These are phyloP conservation scores for Exophiala xenobiotica DNA, from an alignment of 2,329 filamentous ascomycete species.

Conservation along the genomic window DNA sequence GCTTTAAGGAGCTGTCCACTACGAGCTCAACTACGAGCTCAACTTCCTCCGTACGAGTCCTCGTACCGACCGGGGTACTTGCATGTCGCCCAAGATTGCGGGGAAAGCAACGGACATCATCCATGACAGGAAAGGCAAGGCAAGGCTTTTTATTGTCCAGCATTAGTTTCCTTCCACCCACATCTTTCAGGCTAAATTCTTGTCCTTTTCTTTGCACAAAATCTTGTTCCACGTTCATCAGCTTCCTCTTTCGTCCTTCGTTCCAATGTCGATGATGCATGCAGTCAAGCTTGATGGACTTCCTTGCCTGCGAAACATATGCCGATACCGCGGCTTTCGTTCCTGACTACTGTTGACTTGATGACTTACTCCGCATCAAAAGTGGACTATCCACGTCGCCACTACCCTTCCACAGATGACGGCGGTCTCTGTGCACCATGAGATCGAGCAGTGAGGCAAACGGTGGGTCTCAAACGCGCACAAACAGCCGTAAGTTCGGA, in stretches of 20 bases:
- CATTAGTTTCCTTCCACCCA: not conserved
- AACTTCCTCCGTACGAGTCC: no score
- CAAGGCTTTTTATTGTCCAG: not conserved
- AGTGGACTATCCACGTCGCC: not conserved
- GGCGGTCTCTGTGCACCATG: not conserved
- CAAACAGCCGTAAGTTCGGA: no score
- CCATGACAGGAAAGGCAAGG: no score
- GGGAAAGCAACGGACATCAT: no score
- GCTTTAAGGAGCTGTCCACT: no score
- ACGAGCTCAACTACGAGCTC: no score
- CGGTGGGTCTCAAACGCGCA: not conserved
- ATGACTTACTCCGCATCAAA: not conserved
- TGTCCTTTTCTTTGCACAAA: not conserved
- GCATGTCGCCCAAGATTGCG: constrained; percentile 1
- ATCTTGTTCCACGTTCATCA: not conserved
- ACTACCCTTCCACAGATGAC: not conserved
- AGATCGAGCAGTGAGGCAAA: not conserved
- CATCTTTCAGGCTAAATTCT: constrained; percentile 7
- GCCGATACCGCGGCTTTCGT: not conserved
- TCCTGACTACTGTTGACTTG: not conserved
- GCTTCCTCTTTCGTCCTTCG: constrained; percentile 4
- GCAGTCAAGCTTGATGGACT: not conserved
- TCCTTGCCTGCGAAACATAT: not conserved
- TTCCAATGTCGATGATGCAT: constrained; percentile 3
- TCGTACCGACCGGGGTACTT: no score